A percentile compares a stretch with the other conserved stretches of the same genome.
These are phyloP conservation scores for Ganoderma resinaceum DNA, from an alignment of 1,284 basidiomycete genomes.

Conservation along the genomic window DNA sequence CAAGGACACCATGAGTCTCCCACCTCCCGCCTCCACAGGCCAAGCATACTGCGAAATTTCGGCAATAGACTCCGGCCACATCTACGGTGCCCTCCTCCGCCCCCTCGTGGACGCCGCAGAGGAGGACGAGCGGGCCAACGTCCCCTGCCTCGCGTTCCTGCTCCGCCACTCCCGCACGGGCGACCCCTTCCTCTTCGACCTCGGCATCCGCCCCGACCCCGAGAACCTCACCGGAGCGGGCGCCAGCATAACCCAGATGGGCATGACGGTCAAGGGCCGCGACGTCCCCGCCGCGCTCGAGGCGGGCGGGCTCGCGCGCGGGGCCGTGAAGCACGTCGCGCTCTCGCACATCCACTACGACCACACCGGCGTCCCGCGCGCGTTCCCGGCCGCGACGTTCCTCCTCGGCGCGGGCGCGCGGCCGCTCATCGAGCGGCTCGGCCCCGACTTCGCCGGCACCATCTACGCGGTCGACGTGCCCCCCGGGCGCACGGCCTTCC, in stretches of 20 bases:
- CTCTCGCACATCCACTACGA: constrained; percentile 44
- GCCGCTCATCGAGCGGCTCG: constrained; percentile 45
- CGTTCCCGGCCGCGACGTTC: constrained; percentile 37
- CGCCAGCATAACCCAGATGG: constrained; percentile 4
- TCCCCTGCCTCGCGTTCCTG: constrained; percentile 55
- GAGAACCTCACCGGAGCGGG: constrained; percentile 40
- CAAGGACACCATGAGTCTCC: constrained; percentile 18
- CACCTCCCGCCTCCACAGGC: constrained; percentile 14
- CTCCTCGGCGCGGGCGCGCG: constrained; percentile 45
- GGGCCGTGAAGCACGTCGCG: constrained; percentile 23
- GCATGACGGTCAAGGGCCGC: constrained; percentile 26
- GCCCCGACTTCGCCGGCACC: constrained; percentile 48
- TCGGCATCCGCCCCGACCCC: constrained; percentile 56
- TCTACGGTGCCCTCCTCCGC: constrained; percentile 45
- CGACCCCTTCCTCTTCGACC: constrained; percentile 53
- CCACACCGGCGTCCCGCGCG: constrained; percentile 41
- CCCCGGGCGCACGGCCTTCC: constrained; percentile 50
- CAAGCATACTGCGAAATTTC: constrained; percentile 44
- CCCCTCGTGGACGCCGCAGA: constrained; percentile 45
- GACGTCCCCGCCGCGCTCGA: constrained; percentile 41
- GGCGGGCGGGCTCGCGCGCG: constrained; percentile 50
- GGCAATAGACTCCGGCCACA: constrained; percentile 54
- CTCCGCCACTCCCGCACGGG: constrained; percentile 51
- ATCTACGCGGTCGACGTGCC: constrained; percentile 47
- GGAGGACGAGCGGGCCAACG: constrained; percentile 28